Evolutionary conservation across 2,329 filamentous ascomycete species (phyloP).

Genomic region (Alternaria brassicicola): DNA sequence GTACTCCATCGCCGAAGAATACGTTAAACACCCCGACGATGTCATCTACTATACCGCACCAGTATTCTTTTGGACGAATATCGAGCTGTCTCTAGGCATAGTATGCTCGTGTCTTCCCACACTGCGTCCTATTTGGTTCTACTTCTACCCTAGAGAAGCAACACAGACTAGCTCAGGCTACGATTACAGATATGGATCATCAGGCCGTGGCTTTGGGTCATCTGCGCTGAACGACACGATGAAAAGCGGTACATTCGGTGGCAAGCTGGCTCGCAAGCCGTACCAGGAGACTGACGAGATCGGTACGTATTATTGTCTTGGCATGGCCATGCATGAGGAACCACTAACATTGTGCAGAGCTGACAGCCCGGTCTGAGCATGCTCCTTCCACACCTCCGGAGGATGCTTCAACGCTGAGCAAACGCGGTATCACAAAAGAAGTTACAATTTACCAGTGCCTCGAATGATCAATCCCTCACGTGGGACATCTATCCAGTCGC

Average conservation of each 20-base stretch:
- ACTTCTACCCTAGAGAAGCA: constrained; percentile 20
- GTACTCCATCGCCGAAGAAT: constrained; percentile 27
- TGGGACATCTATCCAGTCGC: neutral
- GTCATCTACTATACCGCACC: constrained; percentile 35
- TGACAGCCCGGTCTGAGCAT: constrained; percentile 16
- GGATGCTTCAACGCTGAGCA: constrained; percentile 1
- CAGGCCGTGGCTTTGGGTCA: constrained; percentile 18
- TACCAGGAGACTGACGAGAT: constrained; percentile 31
- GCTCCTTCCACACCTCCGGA: constrained; percentile 10
- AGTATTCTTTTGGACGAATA: constrained; percentile 40
- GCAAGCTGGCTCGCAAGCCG: constrained; percentile 18
- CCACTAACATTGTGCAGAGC: constrained; percentile 14
- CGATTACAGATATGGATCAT: constrained; percentile 19
- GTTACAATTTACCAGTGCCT: constrained; percentile 24
- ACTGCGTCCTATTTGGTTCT: constrained; percentile 32
- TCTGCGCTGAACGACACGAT: constrained; percentile 18
- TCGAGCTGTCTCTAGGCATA: constrained; percentile 34
- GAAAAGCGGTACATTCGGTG: constrained; percentile 16
- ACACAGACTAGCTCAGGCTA: constrained; percentile 17
- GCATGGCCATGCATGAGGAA: neutral
- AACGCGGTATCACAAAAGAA: constrained; percentile 19
- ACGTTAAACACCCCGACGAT: constrained; percentile 27
- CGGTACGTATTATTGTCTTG: constrained; percentile 1
- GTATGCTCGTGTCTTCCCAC: constrained; percentile 36
- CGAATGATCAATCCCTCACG: neutral